A percentile compares a stretch with the other conserved stretches of the same genome.
Evolutionary conservation across 768 basidiomycete species (phyloP).

Genomic region (Suillus luteus): DNA sequence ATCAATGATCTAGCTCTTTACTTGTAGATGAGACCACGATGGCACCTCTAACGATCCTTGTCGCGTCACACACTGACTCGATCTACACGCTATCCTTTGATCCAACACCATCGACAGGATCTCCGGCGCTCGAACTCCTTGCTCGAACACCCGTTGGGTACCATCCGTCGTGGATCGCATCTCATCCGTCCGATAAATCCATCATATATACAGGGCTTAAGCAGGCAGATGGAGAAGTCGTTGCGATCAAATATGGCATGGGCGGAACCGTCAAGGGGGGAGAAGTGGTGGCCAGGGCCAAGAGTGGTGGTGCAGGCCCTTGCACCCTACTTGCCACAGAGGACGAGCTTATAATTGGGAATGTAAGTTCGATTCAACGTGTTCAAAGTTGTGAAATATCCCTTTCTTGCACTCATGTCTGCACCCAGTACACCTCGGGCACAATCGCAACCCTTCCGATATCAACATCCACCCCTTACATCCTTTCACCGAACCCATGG

Average conservation of each 20-base stretch:
- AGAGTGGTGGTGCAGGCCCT: constrained; percentile 60
- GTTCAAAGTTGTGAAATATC: neutral
- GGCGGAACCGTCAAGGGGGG: constrained; percentile 40
- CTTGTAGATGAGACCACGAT: constrained; percentile 14
- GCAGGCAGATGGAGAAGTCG: constrained; percentile 60
- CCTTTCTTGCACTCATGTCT: constrained; percentile 6
- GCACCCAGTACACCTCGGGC: constrained; percentile 67
- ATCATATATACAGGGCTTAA: constrained; percentile 70
- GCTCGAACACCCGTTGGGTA: constrained; percentile 53
- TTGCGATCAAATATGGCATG: constrained; percentile 59
- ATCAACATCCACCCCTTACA: constrained; percentile 47
- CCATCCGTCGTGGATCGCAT: constrained; percentile 78
- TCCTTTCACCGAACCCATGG: constrained; percentile 37
- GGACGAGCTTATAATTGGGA: constrained; percentile 63
- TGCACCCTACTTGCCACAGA: constrained; percentile 63
- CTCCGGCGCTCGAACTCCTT: constrained; percentile 50
- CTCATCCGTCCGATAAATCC: constrained; percentile 55
- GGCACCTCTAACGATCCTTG: constrained; percentile 46
- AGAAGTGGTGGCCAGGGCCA: constrained; percentile 45
- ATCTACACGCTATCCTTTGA: constrained; percentile 70
- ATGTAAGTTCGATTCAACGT: constrained; percentile 56
- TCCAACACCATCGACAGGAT: constrained; percentile 52
- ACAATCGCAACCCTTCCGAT: constrained; percentile 58
- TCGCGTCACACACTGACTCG: constrained; percentile 64
- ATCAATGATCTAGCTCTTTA: neutral